Evolutionary conservation across 1,139 yeast species (phyloP).

Genomic region (Sugiyamaella japonica): DNA sequence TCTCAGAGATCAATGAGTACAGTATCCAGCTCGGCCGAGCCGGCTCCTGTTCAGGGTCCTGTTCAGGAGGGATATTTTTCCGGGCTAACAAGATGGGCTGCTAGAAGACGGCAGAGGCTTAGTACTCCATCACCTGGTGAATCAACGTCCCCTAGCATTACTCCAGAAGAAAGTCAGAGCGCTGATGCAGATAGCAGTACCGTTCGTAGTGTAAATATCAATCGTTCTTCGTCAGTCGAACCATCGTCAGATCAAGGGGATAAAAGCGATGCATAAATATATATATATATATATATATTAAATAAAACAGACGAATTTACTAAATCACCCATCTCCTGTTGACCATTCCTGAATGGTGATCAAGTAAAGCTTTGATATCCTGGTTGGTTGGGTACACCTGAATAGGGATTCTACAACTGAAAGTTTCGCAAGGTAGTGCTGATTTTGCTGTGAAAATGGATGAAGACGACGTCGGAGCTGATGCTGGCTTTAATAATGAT

Average conservation of each 20-base stretch:
- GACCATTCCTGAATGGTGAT: conserved; percentile 23
- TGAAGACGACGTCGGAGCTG: background rate
- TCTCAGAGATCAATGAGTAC: conserved; percentile 14
- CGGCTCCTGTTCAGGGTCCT: background rate
- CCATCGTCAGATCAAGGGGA: background rate
- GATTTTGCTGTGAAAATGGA: conserved; percentile 29
- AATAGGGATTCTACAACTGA: conserved; percentile 40
- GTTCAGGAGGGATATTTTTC: conserved; percentile 28
- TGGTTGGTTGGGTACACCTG: conserved; percentile 38
- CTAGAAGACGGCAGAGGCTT: conserved; percentile 16
- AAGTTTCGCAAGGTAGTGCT: conserved; percentile 35
- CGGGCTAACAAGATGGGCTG: conserved; percentile 36
- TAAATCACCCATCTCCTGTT: conserved; percentile 27
- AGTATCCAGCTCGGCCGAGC: conserved; percentile 17
- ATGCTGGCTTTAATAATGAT: conserved; percentile 6
- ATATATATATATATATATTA: background rate
- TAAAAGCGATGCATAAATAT: conserved; percentile 8
- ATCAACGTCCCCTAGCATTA: conserved; percentile 12
- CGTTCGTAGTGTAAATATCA: background rate
- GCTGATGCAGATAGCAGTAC: background rate
- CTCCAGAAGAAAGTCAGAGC: background rate
- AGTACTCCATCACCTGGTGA: conserved; percentile 10
- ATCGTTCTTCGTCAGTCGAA: background rate
- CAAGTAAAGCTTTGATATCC: conserved; percentile 36
- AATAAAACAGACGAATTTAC: conserved; percentile 10